These are phyloP conservation scores for Daldinia loculata DNA, from an alignment of 495 filamentous ascomycete species.

Conservation along the genomic window DNA sequence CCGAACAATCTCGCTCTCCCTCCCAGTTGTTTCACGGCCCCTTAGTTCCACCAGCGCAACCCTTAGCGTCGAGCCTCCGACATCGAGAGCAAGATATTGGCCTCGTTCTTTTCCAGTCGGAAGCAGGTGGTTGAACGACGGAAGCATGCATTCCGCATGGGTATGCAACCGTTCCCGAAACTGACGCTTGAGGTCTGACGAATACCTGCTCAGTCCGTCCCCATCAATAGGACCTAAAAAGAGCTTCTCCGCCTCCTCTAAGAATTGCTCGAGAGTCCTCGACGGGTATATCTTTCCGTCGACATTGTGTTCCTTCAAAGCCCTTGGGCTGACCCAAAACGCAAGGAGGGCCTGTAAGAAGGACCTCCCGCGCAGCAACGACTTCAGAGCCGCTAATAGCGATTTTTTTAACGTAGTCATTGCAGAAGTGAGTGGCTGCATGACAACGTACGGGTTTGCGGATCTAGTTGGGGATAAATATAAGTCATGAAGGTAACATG, in stretches of 20 bases:
- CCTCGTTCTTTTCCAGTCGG: conserved; percentile 77
- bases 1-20: conserved; percentile 54
- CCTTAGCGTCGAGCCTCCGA: conserved; percentile 81
- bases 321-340: conserved; percentile 57
- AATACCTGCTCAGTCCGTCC: conserved; percentile 51
- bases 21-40: conserved; percentile 54
- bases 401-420: conserved; percentile 58
- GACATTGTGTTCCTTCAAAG: conserved; percentile 49
- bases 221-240: conserved; percentile 51
- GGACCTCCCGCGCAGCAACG: conserved; percentile 60
- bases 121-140: conserved; percentile 74
- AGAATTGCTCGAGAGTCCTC: conserved; percentile 43
- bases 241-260: conserved; percentile 48
- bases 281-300: conserved; percentile 37
- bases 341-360: conserved; percentile 60
- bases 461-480: conserved; percentile 37
- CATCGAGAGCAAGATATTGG: conserved; percentile 65
- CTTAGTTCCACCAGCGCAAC: conserved; percentile 79
- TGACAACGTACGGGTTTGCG: conserved; percentile 48
- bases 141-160: conserved; percentile 63
- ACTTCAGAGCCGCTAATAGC: conserved; percentile 56
- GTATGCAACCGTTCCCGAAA: conserved; percentile 56
- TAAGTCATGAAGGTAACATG: conserved; percentile 43
- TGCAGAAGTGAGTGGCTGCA: conserved; percentile 55
- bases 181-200: conserved; percentile 56